Percentiles rank a stretch among this genome's conserved stretches.
phyloP scores from a whole-genome alignment of 1,139 yeast genomes.

The Yamadazyma friedrichii region DNA sequence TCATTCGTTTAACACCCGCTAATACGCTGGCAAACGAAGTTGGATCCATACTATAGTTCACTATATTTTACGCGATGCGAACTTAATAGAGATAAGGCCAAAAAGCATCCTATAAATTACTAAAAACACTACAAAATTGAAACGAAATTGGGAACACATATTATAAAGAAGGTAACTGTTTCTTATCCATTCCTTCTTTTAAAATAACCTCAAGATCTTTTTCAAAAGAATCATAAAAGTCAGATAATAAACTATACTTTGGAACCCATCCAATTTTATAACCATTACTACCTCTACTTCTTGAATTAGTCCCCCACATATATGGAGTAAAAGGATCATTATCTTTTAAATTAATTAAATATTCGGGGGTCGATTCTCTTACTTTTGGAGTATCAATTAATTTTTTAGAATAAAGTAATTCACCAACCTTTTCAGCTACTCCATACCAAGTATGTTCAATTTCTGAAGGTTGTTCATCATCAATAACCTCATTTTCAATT shows the following conservation, averaged over 20 bases:
- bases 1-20: constrained; percentile 58
- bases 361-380: constrained; percentile 17
- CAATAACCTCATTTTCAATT: constrained; percentile 15
- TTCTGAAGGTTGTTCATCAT: constrained; percentile 16
- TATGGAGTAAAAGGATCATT: constrained; percentile 21
- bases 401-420: constrained; percentile 16
- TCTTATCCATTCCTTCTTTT: constrained; percentile 6
- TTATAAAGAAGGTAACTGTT: constrained; percentile 3
- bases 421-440: constrained; percentile 24
- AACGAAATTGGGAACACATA: not conserved
- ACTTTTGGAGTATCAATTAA: constrained; percentile 19
- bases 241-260: constrained; percentile 13
- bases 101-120: too few relatives aligned
- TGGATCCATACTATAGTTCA: constrained; percentile 30
- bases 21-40: constrained; percentile 64
- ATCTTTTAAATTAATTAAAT: constrained; percentile 14
- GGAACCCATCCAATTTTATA: constrained; percentile 25
- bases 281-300: constrained; percentile 29
- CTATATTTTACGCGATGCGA: constrained; percentile 2
- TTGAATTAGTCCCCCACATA: constrained; percentile 31
- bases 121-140: not conserved
- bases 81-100: not conserved
- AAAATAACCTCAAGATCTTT: constrained; percentile 14
- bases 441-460: constrained; percentile 34
- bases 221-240: constrained; percentile 18